Conservation (phyloP, 495 filamentous ascomycete genomes). For the Aspergillus sparsus region DNA sequence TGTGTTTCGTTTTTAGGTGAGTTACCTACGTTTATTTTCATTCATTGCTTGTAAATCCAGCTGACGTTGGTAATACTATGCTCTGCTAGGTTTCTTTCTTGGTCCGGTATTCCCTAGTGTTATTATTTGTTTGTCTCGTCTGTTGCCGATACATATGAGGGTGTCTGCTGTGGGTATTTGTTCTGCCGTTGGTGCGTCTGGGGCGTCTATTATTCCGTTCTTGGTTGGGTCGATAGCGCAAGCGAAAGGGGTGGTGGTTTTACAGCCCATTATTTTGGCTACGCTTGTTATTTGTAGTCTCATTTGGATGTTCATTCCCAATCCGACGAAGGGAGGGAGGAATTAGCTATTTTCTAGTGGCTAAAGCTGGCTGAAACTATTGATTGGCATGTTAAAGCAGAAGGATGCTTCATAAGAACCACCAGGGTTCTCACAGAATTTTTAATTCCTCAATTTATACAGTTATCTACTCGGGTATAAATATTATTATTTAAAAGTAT, state of each 20-base stretch:
- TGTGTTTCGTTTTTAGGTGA: constrained; percentile 45
- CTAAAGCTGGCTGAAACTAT: too few species aligned
- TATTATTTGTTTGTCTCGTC: constrained; percentile 71
- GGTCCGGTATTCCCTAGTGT: constrained; percentile 67
- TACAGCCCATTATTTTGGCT: constrained; percentile 67
- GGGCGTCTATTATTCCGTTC: constrained; percentile 72
- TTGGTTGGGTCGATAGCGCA: constrained; percentile 73
- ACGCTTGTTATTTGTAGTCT: constrained; percentile 19
- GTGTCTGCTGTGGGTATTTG: constrained; percentile 78
- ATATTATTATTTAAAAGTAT: too few species aligned
- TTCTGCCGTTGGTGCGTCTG: constrained; percentile 71
- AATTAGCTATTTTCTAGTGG: too few species aligned
- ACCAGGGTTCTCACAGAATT: too few species aligned
- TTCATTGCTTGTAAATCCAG: too few species aligned
- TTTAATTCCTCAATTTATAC: too few species aligned
- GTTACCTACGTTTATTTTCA: not conserved
- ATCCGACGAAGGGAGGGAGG: not conserved
- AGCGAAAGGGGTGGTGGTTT: constrained; percentile 63
- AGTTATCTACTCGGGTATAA: too few species aligned
- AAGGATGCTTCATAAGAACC: too few species aligned
- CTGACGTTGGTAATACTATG: too few species aligned
- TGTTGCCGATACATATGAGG: constrained; percentile 72
- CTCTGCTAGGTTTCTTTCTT: constrained; percentile 66
- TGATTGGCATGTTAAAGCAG: too few species aligned
- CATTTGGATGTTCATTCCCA: not conserved